phyloP scores from a whole-genome alignment of 164 flowering plant genomes.

The Nymphaea colorata region DNA sequence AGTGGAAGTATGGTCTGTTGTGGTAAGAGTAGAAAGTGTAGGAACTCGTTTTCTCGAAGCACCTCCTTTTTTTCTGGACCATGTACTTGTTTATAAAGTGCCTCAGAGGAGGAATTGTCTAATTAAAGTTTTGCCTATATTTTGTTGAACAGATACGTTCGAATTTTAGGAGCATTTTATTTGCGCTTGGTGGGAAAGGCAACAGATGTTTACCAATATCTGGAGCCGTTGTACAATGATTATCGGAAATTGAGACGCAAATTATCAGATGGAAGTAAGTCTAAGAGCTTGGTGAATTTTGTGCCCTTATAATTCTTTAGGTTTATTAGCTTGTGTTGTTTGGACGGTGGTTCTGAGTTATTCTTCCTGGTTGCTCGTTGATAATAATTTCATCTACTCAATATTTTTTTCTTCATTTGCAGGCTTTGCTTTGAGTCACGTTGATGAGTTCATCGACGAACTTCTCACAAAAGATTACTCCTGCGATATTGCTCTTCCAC shows the following conservation, averaged over 20 bases:
- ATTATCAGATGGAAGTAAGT: conserved; percentile 69
- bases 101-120: too few species aligned
- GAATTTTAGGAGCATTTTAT: conserved; percentile 88
- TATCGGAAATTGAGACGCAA: conserved; percentile 75
- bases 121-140: neutral
- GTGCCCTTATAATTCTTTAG: neutral
- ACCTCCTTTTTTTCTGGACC: too few species aligned
- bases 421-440: conserved; percentile 75
- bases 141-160: conserved; percentile 55
- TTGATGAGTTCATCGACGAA: conserved; percentile 93
- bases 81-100: too few species aligned
- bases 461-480: conserved; percentile 85
- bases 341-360: neutral
- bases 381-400: neutral
- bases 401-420: conserved; percentile 5
- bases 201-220: conserved; percentile 74
- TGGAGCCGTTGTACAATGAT: conserved; percentile 95
- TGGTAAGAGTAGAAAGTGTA: too few species aligned
- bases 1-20: too few species aligned
- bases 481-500: conserved; percentile 87
- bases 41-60: too few species aligned
- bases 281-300: neutral
- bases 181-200: conserved; percentile 85
- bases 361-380: neutral
- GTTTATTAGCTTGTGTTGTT: neutral